Base-by-base conservation (phyloP, 2,329 filamentous ascomycete species). In the Hawksworthiomyces lignivorus region DNA sequence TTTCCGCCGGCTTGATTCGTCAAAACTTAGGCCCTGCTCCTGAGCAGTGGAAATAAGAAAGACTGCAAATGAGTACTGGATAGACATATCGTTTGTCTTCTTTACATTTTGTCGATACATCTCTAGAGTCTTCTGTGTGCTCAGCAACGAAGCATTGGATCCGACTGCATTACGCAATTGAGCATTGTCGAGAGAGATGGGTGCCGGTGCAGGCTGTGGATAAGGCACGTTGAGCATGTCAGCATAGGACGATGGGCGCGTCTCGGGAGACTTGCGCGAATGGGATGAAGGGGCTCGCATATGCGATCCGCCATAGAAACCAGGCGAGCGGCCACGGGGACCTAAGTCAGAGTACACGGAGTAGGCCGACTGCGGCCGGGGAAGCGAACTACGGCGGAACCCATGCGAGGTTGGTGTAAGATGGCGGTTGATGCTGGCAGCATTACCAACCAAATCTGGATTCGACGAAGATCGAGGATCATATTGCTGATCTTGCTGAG, bases 41-140 rank as follows among this genome's bases (percentile, higher is more conserved):
- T 87, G 84, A 30, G 90, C 89, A 2, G 87, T 83, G 35, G 89
- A 86, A 52, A 97, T 83, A 68, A 98, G 80, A 61, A 94, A 95
- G 28, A 97, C 77, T 3, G 92, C 92, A 63, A 98, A 97, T 22
- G 94, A 92, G 62, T 97, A 97, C 62, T 96, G 88, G 26, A 94
- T 85, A 4, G 84, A 82, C 14, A 82, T 73, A 61, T 96, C 88
- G 48, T 84, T 92, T 3, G 92, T 94, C 69, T 98, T 98, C 68
- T 96, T 97, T 45, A 96, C 87, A 56, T 97, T 98, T 42, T 84
- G 82, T 33, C 90, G 78, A 62, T 98, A 98, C 90, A 97, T 96
- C 42, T 97, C 89, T 36, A 98, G 75, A 2, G 92, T 98, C 65
- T 97, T 89, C 57, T 90, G 86, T 26, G 87, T 83, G 56, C 87